Evolutionary conservation across 345 rosid genomes (phyloP), one percentile per base, ranked within the genome.

Genomic region (Boechera divaricarpa): DNA sequence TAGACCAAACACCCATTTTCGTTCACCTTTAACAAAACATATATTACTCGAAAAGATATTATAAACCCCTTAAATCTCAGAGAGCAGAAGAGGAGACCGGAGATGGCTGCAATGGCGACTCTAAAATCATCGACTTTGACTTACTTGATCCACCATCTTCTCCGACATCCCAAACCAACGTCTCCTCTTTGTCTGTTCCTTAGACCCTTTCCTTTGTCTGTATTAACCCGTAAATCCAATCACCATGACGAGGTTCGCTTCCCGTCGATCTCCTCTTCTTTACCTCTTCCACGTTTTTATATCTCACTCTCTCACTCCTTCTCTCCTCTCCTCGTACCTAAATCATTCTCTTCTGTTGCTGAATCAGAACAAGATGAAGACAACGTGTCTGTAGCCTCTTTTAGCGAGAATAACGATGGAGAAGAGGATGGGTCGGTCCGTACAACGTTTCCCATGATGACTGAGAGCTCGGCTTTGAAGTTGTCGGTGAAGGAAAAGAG

Each of bases 1-100:
- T 87, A 87, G 94, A 90, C 93, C 92, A 93, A 89, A 86, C 91
- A 86, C 88, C 88, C 92, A 2, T 2, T 4, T 24, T 7, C 24
- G 35, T 1, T 13, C 7, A 3, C 0, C 13, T 2, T 1, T 1
- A 13, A 4, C 4, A 4, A 13, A 24, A 1, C 0, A 0, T 1
- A 33, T 2, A 36, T 60, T 60, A 9, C 36, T 0, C 5, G 1
- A 36, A 35, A 36, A 5, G 15, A 10, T 58, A 58, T n/a, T 16
- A 58, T 58, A 33, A 56, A 33, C 28, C 63, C 6, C 63, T 0
- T 16, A 16, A 35, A 59, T 35, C 64, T 59, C 45, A 59, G n/a
- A 11, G 7, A 33, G 1, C 26, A 57, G 5, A 7, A 1, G 31
- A 18, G 16, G 48, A 10, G 39, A 35, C 7, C 9, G 12, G 10